A percentile compares a stretch with the other conserved stretches of the same genome.
These are phyloP conservation scores for Zizania latifolia DNA, from an alignment of 176 grass and related monocot genomes.

Conservation along the genomic window DNA sequence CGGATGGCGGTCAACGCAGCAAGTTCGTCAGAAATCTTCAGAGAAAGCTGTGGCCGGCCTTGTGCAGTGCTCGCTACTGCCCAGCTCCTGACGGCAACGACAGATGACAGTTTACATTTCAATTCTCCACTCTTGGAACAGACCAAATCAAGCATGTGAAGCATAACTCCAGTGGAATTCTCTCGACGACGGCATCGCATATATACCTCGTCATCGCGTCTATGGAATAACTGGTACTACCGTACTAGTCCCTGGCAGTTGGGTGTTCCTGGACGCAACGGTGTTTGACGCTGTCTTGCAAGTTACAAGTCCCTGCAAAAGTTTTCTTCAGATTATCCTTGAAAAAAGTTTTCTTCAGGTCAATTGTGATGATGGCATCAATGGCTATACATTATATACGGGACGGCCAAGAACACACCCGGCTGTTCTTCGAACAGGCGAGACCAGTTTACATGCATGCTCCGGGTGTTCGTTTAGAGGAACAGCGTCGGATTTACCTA, in stretches of 20 bases:
- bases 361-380: not conserved
- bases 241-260: too few relatives aligned
- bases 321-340: not conserved
- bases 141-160: not conserved
- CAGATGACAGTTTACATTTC: not conserved
- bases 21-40: not conserved
- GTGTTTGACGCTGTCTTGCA: not conserved
- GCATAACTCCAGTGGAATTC: not conserved
- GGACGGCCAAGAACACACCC: not conserved
- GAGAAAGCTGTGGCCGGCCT: not conserved
- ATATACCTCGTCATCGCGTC: not conserved
- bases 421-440: not conserved
- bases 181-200: not conserved
- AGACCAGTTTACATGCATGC: not conserved
- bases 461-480: too few relatives aligned
- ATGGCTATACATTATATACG: too few relatives aligned
- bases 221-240: constrained; percentile 1
- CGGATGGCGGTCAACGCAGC: not conserved
- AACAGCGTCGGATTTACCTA: too few relatives aligned
- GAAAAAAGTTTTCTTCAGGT: not conserved
- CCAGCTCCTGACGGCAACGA: not conserved
- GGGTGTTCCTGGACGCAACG: constrained; percentile 31
- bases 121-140: not conserved
- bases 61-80: constrained; percentile 16
- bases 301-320: not conserved